phyloP scores from a whole-genome alignment of 768 basidiomycete species.

The Hortiboletus campestris region DNA sequence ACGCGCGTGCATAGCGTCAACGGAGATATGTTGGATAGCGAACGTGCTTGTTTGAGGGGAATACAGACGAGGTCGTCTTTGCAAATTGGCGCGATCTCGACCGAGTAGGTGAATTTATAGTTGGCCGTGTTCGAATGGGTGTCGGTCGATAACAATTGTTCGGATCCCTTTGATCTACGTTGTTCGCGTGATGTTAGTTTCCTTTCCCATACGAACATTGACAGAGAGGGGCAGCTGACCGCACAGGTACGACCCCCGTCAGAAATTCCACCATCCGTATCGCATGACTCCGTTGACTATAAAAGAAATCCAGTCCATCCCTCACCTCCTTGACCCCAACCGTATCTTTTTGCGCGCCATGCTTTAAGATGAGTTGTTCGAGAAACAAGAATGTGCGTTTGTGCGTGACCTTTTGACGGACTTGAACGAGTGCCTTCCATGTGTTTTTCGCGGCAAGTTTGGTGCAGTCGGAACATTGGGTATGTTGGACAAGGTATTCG shows the following conservation, averaged over 20 bases:
- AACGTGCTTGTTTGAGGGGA: slow-evolving; percentile 76
- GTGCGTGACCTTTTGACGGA: slow-evolving; percentile 98
- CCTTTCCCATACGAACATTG: not conserved
- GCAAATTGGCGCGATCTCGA: slow-evolving; percentile 95
- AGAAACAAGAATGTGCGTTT: slow-evolving; percentile 98
- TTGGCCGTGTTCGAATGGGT: slow-evolving; percentile 91
- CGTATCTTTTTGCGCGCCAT: slow-evolving; percentile 95
- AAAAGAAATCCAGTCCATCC: slow-evolving; percentile 98
- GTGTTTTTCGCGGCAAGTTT: slow-evolving; percentile 97
- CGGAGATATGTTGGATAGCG: slow-evolving; percentile 84
- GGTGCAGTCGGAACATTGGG: slow-evolving; percentile 93
- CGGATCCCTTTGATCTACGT: slow-evolving; percentile 82
- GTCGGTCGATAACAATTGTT: slow-evolving; percentile 91
- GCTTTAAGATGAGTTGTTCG: slow-evolving; percentile 95
- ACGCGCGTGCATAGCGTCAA: slow-evolving; percentile 88
- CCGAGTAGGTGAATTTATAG: slow-evolving; percentile 96
- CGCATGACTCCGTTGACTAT: slow-evolving; percentile 84
- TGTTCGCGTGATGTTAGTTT: not conserved
- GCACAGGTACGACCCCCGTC: slow-evolving; percentile 78
- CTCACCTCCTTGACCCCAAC: slow-evolving; percentile 88
- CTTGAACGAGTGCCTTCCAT: slow-evolving; percentile 97
- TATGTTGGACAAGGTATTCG: slow-evolving; percentile 91
- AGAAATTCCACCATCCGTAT: slow-evolving; percentile 97
- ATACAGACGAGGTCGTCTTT: slow-evolving; percentile 97
- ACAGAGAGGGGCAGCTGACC: slow-evolving; percentile 49